Base-by-base conservation (phyloP, 345 rosid genomes). In the Citrus maxima region DNA sequence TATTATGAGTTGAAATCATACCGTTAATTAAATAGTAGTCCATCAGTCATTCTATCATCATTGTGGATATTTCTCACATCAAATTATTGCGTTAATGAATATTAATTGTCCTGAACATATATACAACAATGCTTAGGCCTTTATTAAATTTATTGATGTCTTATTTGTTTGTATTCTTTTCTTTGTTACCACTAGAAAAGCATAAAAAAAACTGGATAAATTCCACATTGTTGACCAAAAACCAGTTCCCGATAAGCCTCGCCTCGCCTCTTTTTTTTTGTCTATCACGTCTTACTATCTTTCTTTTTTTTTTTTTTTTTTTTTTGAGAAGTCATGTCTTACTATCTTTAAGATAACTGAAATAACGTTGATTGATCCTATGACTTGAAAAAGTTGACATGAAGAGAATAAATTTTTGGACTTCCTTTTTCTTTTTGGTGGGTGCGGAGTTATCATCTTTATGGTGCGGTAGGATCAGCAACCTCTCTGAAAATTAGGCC, bases 401-500 rank as follows among this genome's bases (percentile, higher is more conserved):
- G 49, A 82, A 46, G 70, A 55, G 80, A 60, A 79, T 40, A 46
- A 51, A 34, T 65, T 66, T 61, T 34, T 34, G n/a, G 27, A 42
- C 35, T 63, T 71, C 14, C 28, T 19, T 30, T 75, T 34, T 65
- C 46, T n/a, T 69, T 70, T 67, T n/a, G 64, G 76, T 79, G 79
- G 78, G 59, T 7, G 54, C 56, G 21, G 70, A 75, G 72, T 60
- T 71, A 75, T 80, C 85, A 56, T 32, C 58, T 75, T 78, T 82
- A 67, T 68, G 19, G 65, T 77, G 81, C 32, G 30, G 61, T 16
- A 65, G 61, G 42, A 55, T 46, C 51, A 46, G 51, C 18, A 46
- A 13, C 51, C 30, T 14, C 62, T 69, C 4, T 12, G 13, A 49
- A 12, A 34, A 14, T 46, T 18, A 56, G 46, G 37, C 34, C 16